Base-by-base conservation (phyloP, 306 rosid genomes). In the Mucuna pruriens region DNA sequence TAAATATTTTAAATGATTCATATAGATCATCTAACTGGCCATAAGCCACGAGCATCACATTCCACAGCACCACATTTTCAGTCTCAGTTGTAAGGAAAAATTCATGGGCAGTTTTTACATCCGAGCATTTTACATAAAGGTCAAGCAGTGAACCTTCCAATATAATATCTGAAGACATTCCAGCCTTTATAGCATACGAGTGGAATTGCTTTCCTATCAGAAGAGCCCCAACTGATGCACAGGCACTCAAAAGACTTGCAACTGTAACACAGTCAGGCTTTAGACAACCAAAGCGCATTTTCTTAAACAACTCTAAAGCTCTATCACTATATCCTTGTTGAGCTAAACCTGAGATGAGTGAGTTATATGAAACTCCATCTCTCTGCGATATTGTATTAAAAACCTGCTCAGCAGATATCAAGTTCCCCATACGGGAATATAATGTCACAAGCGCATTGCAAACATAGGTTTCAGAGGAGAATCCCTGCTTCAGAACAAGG, bases 61-160 rank as follows among this genome's bases (percentile, higher is more conserved):
- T 94, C 97, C 97, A 94, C 39, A 92, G 66, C 26, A 94, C 97
- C 76, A 91, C 92, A 80, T 91, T 94, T 86, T 91, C 90, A 29
- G 89, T 88, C 78, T 90, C 90, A 54, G 93, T 86, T 11, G 93
- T 78, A 44, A 89, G 88, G 82, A 94, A 91, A 91, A 90, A 94
- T 45, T 88, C 83, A 65, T 49, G 88, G 78, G 97, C 97, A 55
- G 90, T 85, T 70, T 85, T 72, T 74, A 91, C 74, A 78, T 91
- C 93, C 6, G 94, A 87, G 83, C 98, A 92, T 75, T 94, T 94
- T 51, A 90, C 93, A 86, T 94, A 94, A 52, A 94, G 97, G 84
- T 92, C 98, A 61, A 94, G 94, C 75, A 94, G 86, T 72, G 97
- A 81, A 76, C 98, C 97, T 86, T 94, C 98, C 44, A 94, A 83